These are phyloP conservation scores for Pythium vanterpoolii DNA, from an alignment of 352 stramenopile species.

Conservation along the genomic window DNA sequence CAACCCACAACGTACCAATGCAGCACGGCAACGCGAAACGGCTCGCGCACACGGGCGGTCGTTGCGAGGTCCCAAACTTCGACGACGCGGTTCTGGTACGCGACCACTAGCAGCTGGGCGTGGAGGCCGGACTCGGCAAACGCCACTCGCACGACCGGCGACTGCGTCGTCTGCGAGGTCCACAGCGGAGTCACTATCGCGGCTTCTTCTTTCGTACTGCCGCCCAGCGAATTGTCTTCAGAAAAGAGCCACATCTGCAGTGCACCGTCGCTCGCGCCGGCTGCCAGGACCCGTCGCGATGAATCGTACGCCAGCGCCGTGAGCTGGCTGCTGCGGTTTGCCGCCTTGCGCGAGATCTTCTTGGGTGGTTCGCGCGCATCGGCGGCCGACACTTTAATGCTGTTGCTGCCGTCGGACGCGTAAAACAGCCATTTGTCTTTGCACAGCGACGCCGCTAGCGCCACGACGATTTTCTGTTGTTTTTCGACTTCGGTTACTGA, in stretches of 20 bases:
- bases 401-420: constrained; percentile 67
- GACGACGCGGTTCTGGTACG: constrained; percentile 52
- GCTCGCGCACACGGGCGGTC: constrained; percentile 21
- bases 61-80: constrained; percentile 45
- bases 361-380: constrained; percentile 49
- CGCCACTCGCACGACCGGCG: constrained; percentile 41
- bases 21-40: constrained; percentile 27
- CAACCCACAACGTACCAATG: constrained; percentile 26
- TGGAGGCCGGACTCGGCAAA: constrained; percentile 28
- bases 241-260: constrained; percentile 62
- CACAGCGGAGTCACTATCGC: constrained; percentile 32
- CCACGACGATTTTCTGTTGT: constrained; percentile 51
- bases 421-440: constrained; percentile 70
- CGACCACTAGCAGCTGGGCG: constrained; percentile 36
- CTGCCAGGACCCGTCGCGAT: constrained; percentile 42
- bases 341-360: constrained; percentile 71
- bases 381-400: constrained; percentile 47
- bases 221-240: constrained; percentile 34
- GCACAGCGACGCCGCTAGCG: constrained; percentile 53
- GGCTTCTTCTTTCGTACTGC: constrained; percentile 30
- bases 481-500: constrained; percentile 65
- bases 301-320: constrained; percentile 57
- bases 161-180: constrained; percentile 29
- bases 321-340: constrained; percentile 52
- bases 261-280: constrained; percentile 58